These are phyloP conservation scores for Eremothecium coryli DNA, from an alignment of 1,139 yeast species.

Conservation along the genomic window DNA sequence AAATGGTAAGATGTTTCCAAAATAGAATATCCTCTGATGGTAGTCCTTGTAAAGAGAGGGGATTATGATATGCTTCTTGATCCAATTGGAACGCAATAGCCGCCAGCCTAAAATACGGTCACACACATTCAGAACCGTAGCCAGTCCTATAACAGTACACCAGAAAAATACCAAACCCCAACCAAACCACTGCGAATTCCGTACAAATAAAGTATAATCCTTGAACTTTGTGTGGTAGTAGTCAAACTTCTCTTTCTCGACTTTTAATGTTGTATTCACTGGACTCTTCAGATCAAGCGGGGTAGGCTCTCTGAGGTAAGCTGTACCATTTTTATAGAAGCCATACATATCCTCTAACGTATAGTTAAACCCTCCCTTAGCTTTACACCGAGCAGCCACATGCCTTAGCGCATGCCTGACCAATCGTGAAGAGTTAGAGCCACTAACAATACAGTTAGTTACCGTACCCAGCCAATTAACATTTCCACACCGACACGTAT, in stretches of 20 bases:
- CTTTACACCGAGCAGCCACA: slow-evolving; percentile 30
- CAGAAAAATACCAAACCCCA: slow-evolving; percentile 38
- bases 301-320: slow-evolving; percentile 25
- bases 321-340: slow-evolving; percentile 31
- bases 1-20: slow-evolving; percentile 27
- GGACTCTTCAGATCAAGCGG: slow-evolving; percentile 14
- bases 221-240: slow-evolving; percentile 31
- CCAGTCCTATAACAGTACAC: slow-evolving; percentile 29
- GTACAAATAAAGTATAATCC: slow-evolving; percentile 26
- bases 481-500: slow-evolving; percentile 34
- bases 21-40: slow-evolving; percentile 33
- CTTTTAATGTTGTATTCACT: slow-evolving; percentile 28
- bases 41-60: slow-evolving; percentile 38
- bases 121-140: slow-evolving; percentile 25
- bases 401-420: slow-evolving; percentile 34
- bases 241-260: slow-evolving; percentile 27
- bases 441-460: slow-evolving; percentile 32
- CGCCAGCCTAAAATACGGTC: slow-evolving; percentile 17
- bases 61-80: slow-evolving; percentile 32
- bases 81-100: slow-evolving; percentile 6
- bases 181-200: slow-evolving; percentile 34
- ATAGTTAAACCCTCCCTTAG: slow-evolving; percentile 28
- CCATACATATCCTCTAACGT: slow-evolving; percentile 28
- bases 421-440: slow-evolving; percentile 21
- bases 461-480: slow-evolving; percentile 36